These are phyloP conservation scores for Diaporthe nobilis DNA, from an alignment of 2,329 filamentous ascomycete genomes.

Conservation along the genomic window DNA sequence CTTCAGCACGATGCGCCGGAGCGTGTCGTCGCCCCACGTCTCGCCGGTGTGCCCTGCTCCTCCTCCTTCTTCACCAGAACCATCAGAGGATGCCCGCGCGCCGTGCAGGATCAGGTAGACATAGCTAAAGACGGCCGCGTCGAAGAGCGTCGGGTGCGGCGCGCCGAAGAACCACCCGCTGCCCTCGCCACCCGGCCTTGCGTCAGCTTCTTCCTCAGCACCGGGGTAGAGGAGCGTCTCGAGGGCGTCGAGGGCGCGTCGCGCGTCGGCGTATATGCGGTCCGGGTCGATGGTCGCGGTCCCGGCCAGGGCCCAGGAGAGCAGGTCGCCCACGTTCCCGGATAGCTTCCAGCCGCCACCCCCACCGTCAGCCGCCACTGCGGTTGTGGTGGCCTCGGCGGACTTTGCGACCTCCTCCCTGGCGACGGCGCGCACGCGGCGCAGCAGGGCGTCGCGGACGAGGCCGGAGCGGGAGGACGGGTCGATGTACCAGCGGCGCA, in stretches of 20 bases:
- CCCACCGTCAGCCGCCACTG: no score
- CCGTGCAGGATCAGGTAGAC: constrained; percentile 81
- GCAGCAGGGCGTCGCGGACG: constrained; percentile 74
- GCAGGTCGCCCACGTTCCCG: constrained; percentile 36
- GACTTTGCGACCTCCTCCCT: constrained; percentile 79
- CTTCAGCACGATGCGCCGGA: constrained; percentile 64
- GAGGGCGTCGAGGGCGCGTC: constrained; percentile 62
- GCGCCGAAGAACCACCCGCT: constrained; percentile 64
- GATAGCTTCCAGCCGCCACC: constrained; percentile 3
- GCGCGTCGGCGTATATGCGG: constrained; percentile 59
- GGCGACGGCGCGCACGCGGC: constrained; percentile 81
- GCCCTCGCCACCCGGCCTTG: not conserved
- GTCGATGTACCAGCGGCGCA: constrained; percentile 78
- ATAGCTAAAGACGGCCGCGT: constrained; percentile 92
- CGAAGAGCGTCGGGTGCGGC: constrained; percentile 78
- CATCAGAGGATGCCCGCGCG: constrained; percentile 26
- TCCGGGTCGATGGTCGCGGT: constrained; percentile 49
- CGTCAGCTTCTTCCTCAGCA: constrained; percentile 47
- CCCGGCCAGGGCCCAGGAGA: constrained; percentile 51
- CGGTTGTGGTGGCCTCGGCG: constrained; percentile 52
- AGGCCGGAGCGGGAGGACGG: constrained; percentile 71
- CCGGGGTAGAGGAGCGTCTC: constrained; percentile 53
- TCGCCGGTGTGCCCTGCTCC: not conserved
- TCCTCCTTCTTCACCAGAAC: constrained; percentile 67
- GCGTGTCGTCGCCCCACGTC: constrained; percentile 62